Conservation (phyloP, 768 basidiomycete genomes). For the Tubosaeta sp. region DNA sequence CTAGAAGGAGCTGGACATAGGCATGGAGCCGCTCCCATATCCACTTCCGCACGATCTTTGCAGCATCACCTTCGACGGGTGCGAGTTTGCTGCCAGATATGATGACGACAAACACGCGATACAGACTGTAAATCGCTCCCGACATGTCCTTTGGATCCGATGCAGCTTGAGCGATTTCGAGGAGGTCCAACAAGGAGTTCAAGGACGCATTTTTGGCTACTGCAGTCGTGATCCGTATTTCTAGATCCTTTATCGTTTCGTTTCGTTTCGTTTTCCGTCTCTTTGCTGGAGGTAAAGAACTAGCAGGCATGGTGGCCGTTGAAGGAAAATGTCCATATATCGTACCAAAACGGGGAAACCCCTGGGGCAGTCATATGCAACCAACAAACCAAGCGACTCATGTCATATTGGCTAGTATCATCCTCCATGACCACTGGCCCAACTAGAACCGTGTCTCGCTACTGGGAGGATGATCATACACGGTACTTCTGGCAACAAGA, state of each 20-base stretch:
- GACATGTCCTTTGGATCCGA: conserved; percentile 54
- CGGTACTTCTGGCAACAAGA: no score
- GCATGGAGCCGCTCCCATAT: conserved; percentile 67
- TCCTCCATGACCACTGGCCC: no score
- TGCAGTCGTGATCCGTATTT: conserved; percentile 52
- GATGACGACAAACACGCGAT: conserved; percentile 68
- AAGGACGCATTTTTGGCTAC: conserved; percentile 56
- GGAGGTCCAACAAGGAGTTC: conserved; percentile 73
- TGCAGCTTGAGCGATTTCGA: conserved; percentile 49
- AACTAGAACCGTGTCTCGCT: no score
- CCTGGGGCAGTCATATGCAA: neutral
- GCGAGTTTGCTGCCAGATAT: conserved; percentile 57
- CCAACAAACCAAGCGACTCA: no score
- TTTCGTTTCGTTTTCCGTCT: conserved; percentile 40
- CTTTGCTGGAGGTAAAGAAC: conserved; percentile 50
- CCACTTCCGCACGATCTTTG: conserved; percentile 69
- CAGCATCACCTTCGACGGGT: conserved; percentile 46
- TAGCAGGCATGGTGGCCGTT: conserved; percentile 26
- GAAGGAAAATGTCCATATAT: neutral
- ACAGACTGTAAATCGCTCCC: conserved; percentile 78
- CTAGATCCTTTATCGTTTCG: conserved; percentile 42
- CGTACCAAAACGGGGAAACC: neutral
- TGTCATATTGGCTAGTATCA: no score
- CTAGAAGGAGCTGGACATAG: conserved; percentile 65
- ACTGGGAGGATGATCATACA: no score